Evolutionary conservation across 2,329 filamentous ascomycete genomes (phyloP).

Genomic region (Cytospora leucostoma): DNA sequence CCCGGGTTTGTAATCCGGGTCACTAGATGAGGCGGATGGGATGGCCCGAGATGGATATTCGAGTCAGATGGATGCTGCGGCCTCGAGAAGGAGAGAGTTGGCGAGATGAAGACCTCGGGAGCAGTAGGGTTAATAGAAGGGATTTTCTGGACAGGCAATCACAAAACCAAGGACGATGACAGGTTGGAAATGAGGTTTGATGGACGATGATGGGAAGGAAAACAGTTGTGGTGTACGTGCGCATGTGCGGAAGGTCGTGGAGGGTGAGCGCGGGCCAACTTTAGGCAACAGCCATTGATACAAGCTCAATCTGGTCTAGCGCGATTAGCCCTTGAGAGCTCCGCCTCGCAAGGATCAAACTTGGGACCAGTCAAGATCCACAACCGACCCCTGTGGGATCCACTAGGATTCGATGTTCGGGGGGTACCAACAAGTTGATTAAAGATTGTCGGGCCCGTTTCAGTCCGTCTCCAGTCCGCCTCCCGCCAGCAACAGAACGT

Average conservation of each 20-base stretch:
- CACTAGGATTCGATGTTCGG: conserved; percentile 4
- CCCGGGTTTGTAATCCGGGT: conserved; percentile 4
- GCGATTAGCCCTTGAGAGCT: conserved; percentile 14
- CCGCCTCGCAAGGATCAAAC: conserved; percentile 16
- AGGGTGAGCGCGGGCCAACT: conserved; percentile 12
- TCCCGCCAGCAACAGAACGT: conserved; percentile 9
- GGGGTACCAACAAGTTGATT: conserved; percentile 1
- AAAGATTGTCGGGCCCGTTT: conserved; percentile 6
- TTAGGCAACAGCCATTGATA: conserved; percentile 20
- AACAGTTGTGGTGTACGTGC: background rate
- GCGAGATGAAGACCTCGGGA: background rate
- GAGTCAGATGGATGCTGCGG: too few species aligned
- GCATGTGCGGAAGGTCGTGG: conserved; percentile 2
- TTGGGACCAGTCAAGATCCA: conserved; percentile 13
- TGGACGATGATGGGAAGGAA: background rate
- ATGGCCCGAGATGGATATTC: background rate
- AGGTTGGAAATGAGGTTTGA: background rate
- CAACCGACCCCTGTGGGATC: background rate
- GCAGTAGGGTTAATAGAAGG: background rate
- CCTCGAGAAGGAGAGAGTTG: background rate
- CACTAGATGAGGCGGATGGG: background rate
- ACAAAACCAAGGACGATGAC: background rate
- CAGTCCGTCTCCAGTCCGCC: background rate
- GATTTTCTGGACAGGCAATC: background rate
- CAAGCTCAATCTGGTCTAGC: conserved; percentile 15